Evolutionary conservation across 2,329 filamentous ascomycete genomes (phyloP), one percentile per base, ranked within the genome.

Genomic region (Pestalotiopsis sp.): DNA sequence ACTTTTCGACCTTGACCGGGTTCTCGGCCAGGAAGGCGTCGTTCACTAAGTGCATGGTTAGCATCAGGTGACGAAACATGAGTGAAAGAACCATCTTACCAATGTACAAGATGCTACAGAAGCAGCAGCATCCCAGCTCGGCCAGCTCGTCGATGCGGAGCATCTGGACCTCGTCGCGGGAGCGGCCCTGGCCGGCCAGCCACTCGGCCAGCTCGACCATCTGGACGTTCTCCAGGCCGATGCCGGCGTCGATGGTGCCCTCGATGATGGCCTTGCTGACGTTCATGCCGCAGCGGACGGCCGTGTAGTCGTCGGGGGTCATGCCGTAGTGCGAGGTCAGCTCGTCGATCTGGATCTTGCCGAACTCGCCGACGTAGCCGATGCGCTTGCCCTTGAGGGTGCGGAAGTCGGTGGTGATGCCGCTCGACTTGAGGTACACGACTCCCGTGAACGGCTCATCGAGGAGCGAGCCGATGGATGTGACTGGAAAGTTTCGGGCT

Each of bases 281-380:
- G 79, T 94, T 94, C 92, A 94, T 94, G 71, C 92, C 92, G 77
- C 92, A 94, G 69, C 92, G 91, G 7, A 94, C 86, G 45, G 92
- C 91, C 1, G 90, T 92, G 84, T 94, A 94, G 82, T 94, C 91
- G 5, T 84, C 81, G 0, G 91, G 88, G 1, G 87, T 85, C 89
- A 94, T 93, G 77, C 91, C 91, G 78, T 94, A 94, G 85, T 94
- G 88, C 61, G 89, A 89, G 63, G 92, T 94, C 71, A 94, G 87
- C 78, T 94, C 92, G 78, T 94, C 92, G 73, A 94, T 94, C 82
- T 94, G 92, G 78, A 94, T 94, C 87, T 91, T 94, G 81, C 92
- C 92, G 72, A 94, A 94, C 78, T 94, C 92, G 74, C 92, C 92
- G 68, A 94, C 92, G 73, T 94, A 94, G 77, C 92, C 92, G 77